Base-by-base conservation (phyloP, 805 yeast genomes). In the Candida railenensis region DNA sequence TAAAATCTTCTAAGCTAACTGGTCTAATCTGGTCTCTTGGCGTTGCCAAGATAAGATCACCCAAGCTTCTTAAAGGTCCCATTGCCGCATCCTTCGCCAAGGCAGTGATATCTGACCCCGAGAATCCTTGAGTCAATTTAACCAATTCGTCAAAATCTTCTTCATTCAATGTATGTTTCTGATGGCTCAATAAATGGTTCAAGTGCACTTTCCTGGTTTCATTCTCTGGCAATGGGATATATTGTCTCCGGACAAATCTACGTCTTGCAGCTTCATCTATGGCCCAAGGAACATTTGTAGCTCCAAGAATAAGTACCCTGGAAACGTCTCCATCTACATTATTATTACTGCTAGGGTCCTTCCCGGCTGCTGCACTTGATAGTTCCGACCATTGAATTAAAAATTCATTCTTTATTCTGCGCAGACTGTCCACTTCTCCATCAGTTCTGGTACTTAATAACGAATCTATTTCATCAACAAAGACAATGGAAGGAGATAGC, bases 181-280 rank as follows among this genome's bases (percentile, higher is more conserved):
- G 96, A 58, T 83, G 79, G 15, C 78, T 67, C 50, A 92, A 60
- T 42, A 92, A 75, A 56, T 83, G 85, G 44, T 66, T 62, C 18
- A 92, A 70, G 59, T 92, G 97, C 3, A 78, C 78, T 43, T 74
- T 67, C 47, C 98, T 71, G 1, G 97, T 89, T 53, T 85, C 91
- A 20, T 73, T 78, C 60, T 91, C 98, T 0, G 99, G 98, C 40
- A 94, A 71, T 3, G 98, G 98, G 45, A 94, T 91, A 65, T 94
- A 91, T 59, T 89, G 95, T 43, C 97, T 74, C 57, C 95, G 80
- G 4, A 89, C 96, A 66, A 92, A 92, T 51, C 98, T 76, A 62
- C 98, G 78, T 57, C 97, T 74, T 0, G 98, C 97, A 2, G 97
- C 97, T 59, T 94, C 98, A 65, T 92, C 99, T 50, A 88, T 90